Conservation (phyloP, 306 rosid genomes). For the Mucuna pruriens region DNA sequence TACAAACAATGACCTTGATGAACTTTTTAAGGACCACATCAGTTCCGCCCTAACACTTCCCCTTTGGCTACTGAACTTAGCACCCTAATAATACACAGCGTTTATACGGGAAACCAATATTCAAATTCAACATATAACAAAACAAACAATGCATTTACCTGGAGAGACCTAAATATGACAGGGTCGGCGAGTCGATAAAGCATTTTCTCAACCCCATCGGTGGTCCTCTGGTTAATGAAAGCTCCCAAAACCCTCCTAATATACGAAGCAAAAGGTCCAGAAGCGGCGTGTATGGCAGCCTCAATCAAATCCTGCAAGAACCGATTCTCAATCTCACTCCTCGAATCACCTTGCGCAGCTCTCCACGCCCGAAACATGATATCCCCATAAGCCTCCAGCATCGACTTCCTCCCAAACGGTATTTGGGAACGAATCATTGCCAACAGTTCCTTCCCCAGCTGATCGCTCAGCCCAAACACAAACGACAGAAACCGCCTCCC, state of each 20-base stretch:
- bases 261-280: constrained; percentile 64
- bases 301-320: constrained; percentile 85
- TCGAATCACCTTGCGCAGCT: constrained; percentile 50
- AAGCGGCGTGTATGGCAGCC: constrained; percentile 64
- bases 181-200: constrained; percentile 83
- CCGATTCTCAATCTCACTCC: constrained; percentile 65
- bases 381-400: constrained; percentile 87
- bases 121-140: neutral
- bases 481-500: constrained; percentile 80
- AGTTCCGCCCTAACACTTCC: neutral
- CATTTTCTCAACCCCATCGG: constrained; percentile 79
- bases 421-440: constrained; percentile 89
- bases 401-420: constrained; percentile 84
- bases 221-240: constrained; percentile 85
- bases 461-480: constrained; percentile 65
- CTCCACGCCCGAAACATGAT: constrained; percentile 89
- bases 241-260: constrained; percentile 81
- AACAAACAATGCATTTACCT: constrained; percentile 52
- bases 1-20: neutral
- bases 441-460: constrained; percentile 74
- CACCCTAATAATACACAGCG: neutral
- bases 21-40: neutral
- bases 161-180: constrained; percentile 85
- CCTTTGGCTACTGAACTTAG: neutral
- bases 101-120: neutral